Percentiles rank a stretch among this genome's conserved stretches.
Evolutionary conservation across 257 asterid genomes (phyloP).

Genomic region (Gardenia jasminoides): DNA sequence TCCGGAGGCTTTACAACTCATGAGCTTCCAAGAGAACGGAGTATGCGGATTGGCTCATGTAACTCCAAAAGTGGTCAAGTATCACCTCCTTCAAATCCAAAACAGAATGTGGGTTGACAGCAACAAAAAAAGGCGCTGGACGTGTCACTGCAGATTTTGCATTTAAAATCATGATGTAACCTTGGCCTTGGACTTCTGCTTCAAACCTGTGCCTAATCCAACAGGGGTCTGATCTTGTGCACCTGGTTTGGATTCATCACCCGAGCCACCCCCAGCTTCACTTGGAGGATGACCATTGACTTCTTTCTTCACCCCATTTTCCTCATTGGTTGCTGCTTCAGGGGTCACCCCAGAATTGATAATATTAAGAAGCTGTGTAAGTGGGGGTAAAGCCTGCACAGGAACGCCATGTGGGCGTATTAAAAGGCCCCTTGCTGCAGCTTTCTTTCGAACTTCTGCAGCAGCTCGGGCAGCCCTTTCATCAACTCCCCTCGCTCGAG

Average conservation of each 20-base stretch:
- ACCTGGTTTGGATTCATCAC: slow-evolving; percentile 26
- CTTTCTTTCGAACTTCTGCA: slow-evolving; percentile 81
- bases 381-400: slow-evolving; percentile 56
- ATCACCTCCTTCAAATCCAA: neutral
- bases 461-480: slow-evolving; percentile 90
- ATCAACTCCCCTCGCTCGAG: slow-evolving; percentile 79
- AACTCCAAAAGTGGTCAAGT: neutral
- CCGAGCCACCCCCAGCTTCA: slow-evolving; percentile 31
- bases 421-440: slow-evolving; percentile 82
- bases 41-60: neutral
- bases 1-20: neutral
- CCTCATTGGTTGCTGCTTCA: slow-evolving; percentile 30
- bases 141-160: neutral
- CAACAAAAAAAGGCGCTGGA: neutral
- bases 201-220: slow-evolving; percentile 78
- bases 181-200: slow-evolving; percentile 58
- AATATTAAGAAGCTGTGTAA: slow-evolving; percentile 57
- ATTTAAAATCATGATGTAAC: slow-evolving; percentile 27
- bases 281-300: slow-evolving; percentile 33
- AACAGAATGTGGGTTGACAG: neutral
- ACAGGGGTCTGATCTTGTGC: slow-evolving; percentile 53
- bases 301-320: slow-evolving; percentile 39
- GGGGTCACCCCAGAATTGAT: slow-evolving; percentile 47
- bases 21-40: neutral
- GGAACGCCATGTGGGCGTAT: slow-evolving; percentile 70